Evolutionary conservation across 768 basidiomycete genomes (phyloP).

Genomic region (Leccinum disarticulatum): DNA sequence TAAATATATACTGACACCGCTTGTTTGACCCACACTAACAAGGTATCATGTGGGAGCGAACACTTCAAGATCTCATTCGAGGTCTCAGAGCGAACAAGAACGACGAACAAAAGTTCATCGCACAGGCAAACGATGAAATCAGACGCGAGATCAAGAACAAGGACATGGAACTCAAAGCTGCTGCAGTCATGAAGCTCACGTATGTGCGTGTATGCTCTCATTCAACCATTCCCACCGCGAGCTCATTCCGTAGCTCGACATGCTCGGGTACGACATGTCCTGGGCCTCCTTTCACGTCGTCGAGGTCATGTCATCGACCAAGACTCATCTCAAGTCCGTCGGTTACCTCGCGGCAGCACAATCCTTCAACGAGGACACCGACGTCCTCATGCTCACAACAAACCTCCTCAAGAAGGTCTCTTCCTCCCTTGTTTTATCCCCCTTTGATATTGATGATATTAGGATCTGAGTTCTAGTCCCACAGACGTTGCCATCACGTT

Average conservation of each 20-base stretch:
- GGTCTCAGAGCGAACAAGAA: constrained; percentile 95
- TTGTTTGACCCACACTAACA: neutral
- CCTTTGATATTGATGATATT: constrained; percentile 12
- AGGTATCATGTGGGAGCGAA: constrained; percentile 89
- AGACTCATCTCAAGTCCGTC: constrained; percentile 60
- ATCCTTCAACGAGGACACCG: constrained; percentile 92
- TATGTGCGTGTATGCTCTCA: constrained; percentile 64
- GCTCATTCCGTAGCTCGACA: constrained; percentile 71
- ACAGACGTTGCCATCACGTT: constrained; percentile 74
- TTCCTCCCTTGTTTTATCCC: neutral
- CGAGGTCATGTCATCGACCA: constrained; percentile 95
- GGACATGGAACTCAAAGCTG: constrained; percentile 97
- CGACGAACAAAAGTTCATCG: constrained; percentile 89
- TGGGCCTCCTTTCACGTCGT: constrained; percentile 98
- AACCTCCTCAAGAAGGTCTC: constrained; percentile 92
- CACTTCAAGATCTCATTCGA: constrained; percentile 91
- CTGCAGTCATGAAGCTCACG: constrained; percentile 90
- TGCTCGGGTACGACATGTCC: constrained; percentile 93
- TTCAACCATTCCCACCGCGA: neutral
- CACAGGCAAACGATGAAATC: constrained; percentile 92
- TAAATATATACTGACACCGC: constrained; percentile 20
- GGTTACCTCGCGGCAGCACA: constrained; percentile 93
- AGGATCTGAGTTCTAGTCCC: constrained; percentile 82
- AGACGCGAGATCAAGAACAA: constrained; percentile 86
- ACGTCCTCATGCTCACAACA: constrained; percentile 96